Base-by-base conservation (phyloP, 306 rosid species). In the Oxytropis ochrocephala region DNA sequence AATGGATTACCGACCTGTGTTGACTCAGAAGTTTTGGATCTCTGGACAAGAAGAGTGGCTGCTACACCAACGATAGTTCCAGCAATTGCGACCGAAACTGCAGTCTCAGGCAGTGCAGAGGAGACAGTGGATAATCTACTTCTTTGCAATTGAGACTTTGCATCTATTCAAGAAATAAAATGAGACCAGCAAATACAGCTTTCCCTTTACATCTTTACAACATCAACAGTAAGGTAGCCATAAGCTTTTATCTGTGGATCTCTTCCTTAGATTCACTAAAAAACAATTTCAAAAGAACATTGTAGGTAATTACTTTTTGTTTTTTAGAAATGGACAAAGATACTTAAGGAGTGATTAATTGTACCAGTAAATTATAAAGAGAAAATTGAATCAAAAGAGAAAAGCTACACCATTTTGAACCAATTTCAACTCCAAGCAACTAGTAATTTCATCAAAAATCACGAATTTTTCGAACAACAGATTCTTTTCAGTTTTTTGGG, bases 21-120 rank as follows among this genome's bases (percentile, higher is more conserved):
- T 44, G 78, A 30, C 77, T 78, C 86, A 13, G 95, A 43, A 63
- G 80, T 47, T 69, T 88, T 88, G 80, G 75, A 79, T 87, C 96
- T 87, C 76, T 77, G 72, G 43, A 80, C 84, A 61, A 94, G 84
- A 80, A 90, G 48, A 52, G 92, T 79, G 66, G 96, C 91, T 39
- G 98, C 98, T 49, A 91, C 89, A 19, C 97, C 96, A 32, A 90
- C 89, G 2, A 90, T 64, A 70, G 92, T 87, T 41, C 91, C 93
- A 35, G 91, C 91, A 13, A 90, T 83, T 6, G 88, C 98, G 72
- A 88, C 79, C 11, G 97, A 88, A 70, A 96, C 96, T 0, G 88
- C 98, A 35, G 98, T 87, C 79, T 90, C 97, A 1, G 91, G 96
- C 60, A 94, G 75, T 36, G 96, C 86, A 59, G 66, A 77, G 16